Evolutionary conservation across 1,284 basidiomycete species (phyloP), one percentile per base, ranked within the genome.

Genomic region (Schizophyllum amplum): DNA sequence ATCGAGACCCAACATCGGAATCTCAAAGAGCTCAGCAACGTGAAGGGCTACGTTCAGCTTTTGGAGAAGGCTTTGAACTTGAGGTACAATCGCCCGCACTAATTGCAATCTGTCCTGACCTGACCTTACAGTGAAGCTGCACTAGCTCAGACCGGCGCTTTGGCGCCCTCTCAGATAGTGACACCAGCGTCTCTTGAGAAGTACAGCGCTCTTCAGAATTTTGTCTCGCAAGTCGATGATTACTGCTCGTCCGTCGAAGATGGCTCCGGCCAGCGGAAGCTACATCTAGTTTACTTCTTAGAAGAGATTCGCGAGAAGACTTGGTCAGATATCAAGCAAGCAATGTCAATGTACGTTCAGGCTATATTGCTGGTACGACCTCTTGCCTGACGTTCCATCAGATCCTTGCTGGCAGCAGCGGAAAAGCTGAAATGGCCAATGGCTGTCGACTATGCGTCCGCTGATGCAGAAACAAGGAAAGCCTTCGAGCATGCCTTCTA

Each of bases 361-460:
- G 3, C 15, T 21, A 20, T 21, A 15, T 24, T 22, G 24, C 48
- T 59, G 24, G 51, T 51, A 54, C 62, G 23, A 68, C 57, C 54
- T 56, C 7, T 49, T 50, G 24, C 24, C 33, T 42, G 7, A 42
- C 33, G 7, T 13, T 4, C 11, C 54, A 6, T n/a, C 60, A 93
- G 90, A 46, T 69, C 75, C 4, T 73, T 96, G 7, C 71, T 87
- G 17, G 68, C 72, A 47, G 79, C 82, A 2, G 77, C 89, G 1
- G 92, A 93, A 68, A 78, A 76, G 42, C 70, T 97, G 27, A 79
- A 83, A 24, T 97, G 94, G 94, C 94, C 94, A 2, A 81, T 81
- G 64, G 72, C 78, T 9, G 79, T 92, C 1, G 79, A 90, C 62
- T 92, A 90, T 63, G 65, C 72, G 6, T 62, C 76, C 0, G 75